Evolutionary conservation across 139 green algal genomes (phyloP).

Genomic region (Picochlorum sp.): DNA sequence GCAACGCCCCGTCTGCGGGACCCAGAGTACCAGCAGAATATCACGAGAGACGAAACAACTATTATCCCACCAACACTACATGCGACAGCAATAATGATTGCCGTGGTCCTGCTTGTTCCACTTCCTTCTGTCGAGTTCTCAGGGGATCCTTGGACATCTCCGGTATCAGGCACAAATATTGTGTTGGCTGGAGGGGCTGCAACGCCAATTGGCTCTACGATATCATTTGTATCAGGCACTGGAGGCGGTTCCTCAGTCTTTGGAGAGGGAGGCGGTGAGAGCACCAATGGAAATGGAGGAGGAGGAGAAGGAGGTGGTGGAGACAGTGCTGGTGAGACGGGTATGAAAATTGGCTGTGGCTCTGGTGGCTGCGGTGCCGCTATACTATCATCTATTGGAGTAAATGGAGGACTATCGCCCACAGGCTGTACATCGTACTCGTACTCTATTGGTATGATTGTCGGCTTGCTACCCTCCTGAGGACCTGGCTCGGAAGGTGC

Average conservation of each 20-base stretch:
- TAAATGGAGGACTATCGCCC: too few species aligned
- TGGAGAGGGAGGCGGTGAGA: neutral
- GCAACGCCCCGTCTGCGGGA: neutral
- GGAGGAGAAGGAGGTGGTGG: neutral
- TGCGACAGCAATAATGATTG: conserved; percentile 9
- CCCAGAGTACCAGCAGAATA: conserved; percentile 4
- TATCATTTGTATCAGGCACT: too few species aligned
- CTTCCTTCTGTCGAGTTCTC: neutral
- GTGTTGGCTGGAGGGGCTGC: neutral
- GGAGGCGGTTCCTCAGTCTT: neutral
- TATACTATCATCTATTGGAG: too few species aligned
- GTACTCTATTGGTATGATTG: too few species aligned
- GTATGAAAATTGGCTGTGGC: neutral
- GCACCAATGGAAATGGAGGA: neutral
- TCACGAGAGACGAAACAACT: neutral
- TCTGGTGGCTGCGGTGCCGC: neutral
- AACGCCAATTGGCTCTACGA: neutral
- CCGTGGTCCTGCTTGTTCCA: neutral
- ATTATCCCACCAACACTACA: conserved; percentile 3
- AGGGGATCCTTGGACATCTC: neutral
- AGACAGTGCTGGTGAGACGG: neutral
- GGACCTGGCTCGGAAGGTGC: too few species aligned
- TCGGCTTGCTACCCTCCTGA: too few species aligned
- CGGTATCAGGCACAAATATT: neutral
- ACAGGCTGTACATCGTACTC: too few species aligned